These are phyloP conservation scores for Aspergillus hortae DNA, from an alignment of 2,329 filamentous ascomycete genomes.

Conservation along the genomic window DNA sequence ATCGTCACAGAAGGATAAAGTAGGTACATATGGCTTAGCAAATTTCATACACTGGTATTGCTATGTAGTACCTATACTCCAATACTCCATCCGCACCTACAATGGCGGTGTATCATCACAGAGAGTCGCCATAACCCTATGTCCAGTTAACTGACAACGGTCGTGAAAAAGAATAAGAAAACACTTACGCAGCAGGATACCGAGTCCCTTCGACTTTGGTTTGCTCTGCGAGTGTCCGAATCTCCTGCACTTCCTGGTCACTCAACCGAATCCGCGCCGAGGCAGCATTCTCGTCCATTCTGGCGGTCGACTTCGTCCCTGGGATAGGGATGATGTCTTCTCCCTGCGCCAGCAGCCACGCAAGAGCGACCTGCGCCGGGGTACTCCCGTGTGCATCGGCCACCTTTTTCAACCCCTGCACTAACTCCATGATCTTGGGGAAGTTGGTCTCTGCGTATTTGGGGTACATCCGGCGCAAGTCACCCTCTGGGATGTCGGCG, in stretches of 20 bases:
- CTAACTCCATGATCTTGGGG: constrained; percentile 53
- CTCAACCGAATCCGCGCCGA: constrained; percentile 15
- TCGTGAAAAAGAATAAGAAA: no score
- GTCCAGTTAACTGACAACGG: no score
- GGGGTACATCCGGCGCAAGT: constrained; percentile 47
- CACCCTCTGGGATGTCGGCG: constrained; percentile 37
- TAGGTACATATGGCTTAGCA: no score
- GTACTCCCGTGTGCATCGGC: constrained; percentile 55
- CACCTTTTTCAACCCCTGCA: constrained; percentile 48
- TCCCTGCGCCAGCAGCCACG: constrained; percentile 61
- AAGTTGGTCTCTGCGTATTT: constrained; percentile 54
- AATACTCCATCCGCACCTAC: no score
- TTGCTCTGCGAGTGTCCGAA: constrained; percentile 6
- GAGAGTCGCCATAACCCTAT: no score
- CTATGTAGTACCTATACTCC: no score
- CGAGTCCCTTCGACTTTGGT: constrained; percentile 8
- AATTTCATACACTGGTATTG: no score
- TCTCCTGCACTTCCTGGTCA: constrained; percentile 10
- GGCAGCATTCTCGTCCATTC: constrained; percentile 44
- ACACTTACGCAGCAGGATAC: constrained; percentile 4
- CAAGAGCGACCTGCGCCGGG: constrained; percentile 56
- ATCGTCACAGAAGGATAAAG: no score
- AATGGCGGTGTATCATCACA: no score
- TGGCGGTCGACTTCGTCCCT: constrained; percentile 48
- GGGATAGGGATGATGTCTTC: constrained; percentile 60